These are phyloP conservation scores for Akebia trifoliata DNA, from an alignment of 164 flowering plant species.

Conservation along the genomic window DNA sequence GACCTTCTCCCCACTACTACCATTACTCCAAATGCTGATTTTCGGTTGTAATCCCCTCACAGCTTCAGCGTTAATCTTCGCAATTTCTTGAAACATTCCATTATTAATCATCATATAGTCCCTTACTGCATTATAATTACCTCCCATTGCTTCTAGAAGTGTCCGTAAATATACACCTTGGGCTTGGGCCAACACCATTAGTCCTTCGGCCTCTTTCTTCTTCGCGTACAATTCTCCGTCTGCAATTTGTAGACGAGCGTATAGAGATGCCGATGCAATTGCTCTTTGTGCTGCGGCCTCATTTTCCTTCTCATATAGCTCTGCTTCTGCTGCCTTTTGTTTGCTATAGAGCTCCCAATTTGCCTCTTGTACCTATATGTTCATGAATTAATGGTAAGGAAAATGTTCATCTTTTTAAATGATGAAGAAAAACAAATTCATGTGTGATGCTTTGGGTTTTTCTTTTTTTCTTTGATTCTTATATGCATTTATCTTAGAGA, in stretches of 20 bases:
- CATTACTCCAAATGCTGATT: constrained; percentile 30
- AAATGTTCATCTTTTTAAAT: neutral
- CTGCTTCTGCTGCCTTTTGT: constrained; percentile 32
- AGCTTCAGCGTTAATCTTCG: constrained; percentile 33
- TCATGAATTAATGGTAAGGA: neutral
- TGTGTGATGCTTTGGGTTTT: too few relatives aligned
- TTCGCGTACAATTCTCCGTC: constrained; percentile 33
- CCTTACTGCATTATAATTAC: constrained; percentile 30
- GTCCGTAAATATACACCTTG: constrained; percentile 23
- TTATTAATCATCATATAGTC: constrained; percentile 38
- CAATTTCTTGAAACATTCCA: constrained; percentile 35
- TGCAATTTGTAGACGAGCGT: constrained; percentile 21
- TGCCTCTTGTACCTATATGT: constrained; percentile 29
- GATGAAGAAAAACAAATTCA: too few relatives aligned
- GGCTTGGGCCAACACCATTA: constrained; percentile 20
- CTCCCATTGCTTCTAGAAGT: constrained; percentile 21
- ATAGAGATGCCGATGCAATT: constrained; percentile 25
- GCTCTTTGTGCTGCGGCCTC: constrained; percentile 24
- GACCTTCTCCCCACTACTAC: constrained; percentile 5
- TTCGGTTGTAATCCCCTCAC: constrained; percentile 35
- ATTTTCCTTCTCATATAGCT: constrained; percentile 25
- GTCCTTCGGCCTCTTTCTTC: constrained; percentile 35
- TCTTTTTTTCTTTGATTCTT: neutral
- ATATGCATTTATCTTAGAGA: neutral
- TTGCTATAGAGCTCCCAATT: constrained; percentile 24